Base-by-base conservation (phyloP, 176 grass and related monocot species). In the Puya raimondii region DNA sequence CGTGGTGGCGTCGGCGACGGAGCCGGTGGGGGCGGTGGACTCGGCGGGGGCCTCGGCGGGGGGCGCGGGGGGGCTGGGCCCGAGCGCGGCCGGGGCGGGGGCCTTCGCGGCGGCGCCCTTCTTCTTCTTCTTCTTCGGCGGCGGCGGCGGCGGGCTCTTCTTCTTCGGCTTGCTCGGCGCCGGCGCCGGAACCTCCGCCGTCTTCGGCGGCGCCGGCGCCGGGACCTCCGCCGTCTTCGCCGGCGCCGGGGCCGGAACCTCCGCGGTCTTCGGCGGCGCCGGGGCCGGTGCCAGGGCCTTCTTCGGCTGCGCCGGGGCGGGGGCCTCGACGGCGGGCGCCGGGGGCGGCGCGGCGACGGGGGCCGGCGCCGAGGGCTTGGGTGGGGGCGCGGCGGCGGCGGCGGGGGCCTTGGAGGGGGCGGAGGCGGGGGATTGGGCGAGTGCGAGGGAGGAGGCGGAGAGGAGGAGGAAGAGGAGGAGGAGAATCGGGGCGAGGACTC, bases 101-200 rank as follows among this genome's bases (percentile, higher is more conserved):
- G 86, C 82, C 0, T 82, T 81, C 0, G 82, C 82, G 79, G 81
- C 78, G 72, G 76, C 20, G 13, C 54, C 59, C 74, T 81, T 81
- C 86, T 88, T 86, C 84, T 86, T 88, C 81, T 84, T 76, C 72
- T 87, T 87, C 66, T 72, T 50, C 27, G 67, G 0, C 22, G 69
- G 15, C 3, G 78, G 48, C 63, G 63, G 0, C 0, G 73, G 15
- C 73, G 75, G 68, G 81, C 77, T 80, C 86, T 88, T 87, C 63
- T 72, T 74, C 82, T 85, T 88, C 75, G 4, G 33, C 33, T 42
- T 42, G 33, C 79, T 13, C 63, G 86, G 86, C 1, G 86, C 82
- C 14, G 84, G 84, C 8, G 76, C 79, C 26, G 81, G 69, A n/a
- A 33, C 29, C 29, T 42, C 33, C 4, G 64, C 47, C 3, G 80